phyloP scores from a whole-genome alignment of 2,329 filamentous ascomycete genomes.

The Ophiostoma angusticollis region DNA sequence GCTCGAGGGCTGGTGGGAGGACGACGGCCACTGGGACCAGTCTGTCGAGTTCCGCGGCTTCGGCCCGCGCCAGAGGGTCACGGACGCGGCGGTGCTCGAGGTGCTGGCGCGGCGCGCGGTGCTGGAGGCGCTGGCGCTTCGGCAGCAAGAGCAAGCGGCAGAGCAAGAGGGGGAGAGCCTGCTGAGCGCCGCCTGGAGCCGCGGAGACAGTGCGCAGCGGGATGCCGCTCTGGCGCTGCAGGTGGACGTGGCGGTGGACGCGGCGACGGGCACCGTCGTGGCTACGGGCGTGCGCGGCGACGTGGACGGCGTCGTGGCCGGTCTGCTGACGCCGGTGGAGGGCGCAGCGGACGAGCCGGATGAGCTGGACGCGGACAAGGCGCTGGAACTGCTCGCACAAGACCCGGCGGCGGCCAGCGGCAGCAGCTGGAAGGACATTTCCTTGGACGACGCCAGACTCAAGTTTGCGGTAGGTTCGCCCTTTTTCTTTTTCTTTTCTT shows the following conservation, averaged over 20 bases:
- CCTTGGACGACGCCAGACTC: conserved; percentile 42
- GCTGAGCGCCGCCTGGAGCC: conserved; percentile 19
- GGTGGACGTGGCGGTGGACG: conserved; percentile 27
- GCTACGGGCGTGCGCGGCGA: conserved; percentile 20
- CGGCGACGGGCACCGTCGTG: conserved; percentile 27
- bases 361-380: conserved; percentile 22
- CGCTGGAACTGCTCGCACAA: conserved; percentile 28
- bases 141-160: conserved; percentile 18
- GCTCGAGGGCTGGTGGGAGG: conserved; percentile 40
- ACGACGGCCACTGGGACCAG: conserved; percentile 36
- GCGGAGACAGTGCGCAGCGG: conserved; percentile 23
- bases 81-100: conserved; percentile 33
- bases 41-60: conserved; percentile 34
- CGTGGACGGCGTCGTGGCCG: conserved; percentile 17
- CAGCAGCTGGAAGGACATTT: conserved; percentile 43
- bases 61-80: conserved; percentile 25
- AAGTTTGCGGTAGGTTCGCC: conserved; percentile 59
- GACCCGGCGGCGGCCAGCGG: conserved; percentile 31
- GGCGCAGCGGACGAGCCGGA: conserved; percentile 8
- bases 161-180: conserved; percentile 15
- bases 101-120: conserved; percentile 37
- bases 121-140: conserved; percentile 36
- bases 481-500: too few species aligned
- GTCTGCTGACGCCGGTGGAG: conserved; percentile 15
- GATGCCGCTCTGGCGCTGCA: conserved; percentile 23